These are phyloP conservation scores for Auxenochlorella pyrenoidosa DNA, from an alignment of 139 green algal genomes.

Conservation along the genomic window DNA sequence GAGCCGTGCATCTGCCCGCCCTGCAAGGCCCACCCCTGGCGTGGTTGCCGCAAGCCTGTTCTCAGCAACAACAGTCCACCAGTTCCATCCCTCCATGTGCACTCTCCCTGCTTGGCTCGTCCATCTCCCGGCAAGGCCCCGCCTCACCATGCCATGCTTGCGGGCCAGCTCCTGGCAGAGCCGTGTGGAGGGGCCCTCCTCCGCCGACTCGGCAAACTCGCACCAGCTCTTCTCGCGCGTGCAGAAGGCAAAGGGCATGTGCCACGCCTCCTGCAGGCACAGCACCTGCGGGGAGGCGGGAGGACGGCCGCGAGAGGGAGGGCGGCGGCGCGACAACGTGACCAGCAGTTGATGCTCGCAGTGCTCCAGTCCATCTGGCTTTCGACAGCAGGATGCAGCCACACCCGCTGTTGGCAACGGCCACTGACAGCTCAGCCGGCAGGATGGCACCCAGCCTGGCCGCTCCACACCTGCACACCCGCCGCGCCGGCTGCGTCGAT, in stretches of 20 bases:
- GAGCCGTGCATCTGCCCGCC: too few species aligned
- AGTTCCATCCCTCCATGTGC: neutral
- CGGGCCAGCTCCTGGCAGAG: conserved; percentile 58
- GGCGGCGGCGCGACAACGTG: neutral
- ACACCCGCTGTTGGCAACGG: neutral
- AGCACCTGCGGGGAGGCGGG: conserved; percentile 75
- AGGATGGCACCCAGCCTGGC: neutral
- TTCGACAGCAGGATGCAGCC: neutral
- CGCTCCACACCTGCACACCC: conserved; percentile 53
- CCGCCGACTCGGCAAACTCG: conserved; percentile 92
- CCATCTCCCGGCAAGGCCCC: too few species aligned
- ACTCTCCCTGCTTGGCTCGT: neutral
- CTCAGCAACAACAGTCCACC: neutral
- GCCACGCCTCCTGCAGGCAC: conserved; percentile 96
- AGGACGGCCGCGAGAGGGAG: neutral
- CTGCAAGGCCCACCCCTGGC: too few species aligned
- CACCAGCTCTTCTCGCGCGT: conserved; percentile 94
- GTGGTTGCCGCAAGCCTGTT: neutral
- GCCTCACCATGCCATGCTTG: conserved; percentile 49
- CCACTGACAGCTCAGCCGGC: neutral
- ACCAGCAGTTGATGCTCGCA: neutral
- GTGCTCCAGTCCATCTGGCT: neutral
- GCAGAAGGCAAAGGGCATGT: conserved; percentile 97
- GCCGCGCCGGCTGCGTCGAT: conserved; percentile 78
- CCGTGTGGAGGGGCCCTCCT: conserved; percentile 61